Evolutionary conservation across 2,329 filamentous ascomycete species (phyloP).

Genomic region (Calonectria pseudoreteaudii): DNA sequence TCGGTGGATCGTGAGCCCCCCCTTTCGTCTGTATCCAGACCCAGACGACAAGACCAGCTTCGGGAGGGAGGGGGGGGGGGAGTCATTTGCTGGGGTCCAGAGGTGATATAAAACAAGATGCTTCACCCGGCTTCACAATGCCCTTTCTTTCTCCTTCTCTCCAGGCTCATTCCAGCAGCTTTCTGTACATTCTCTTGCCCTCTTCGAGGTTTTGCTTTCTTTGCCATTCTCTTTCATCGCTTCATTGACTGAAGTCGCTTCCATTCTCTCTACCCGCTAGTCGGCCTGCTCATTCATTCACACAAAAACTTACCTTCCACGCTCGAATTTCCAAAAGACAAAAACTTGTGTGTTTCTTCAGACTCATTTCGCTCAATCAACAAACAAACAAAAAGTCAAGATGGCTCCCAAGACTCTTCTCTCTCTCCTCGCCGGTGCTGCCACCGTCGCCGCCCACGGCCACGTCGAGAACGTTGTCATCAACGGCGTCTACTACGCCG

Average conservation of each 20-base stretch:
- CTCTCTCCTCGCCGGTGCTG: slow-evolving; percentile 42
- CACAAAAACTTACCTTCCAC: neutral
- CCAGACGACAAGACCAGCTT: neutral
- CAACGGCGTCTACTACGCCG: slow-evolving; percentile 39
- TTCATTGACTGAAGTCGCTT: slow-evolving; percentile 49
- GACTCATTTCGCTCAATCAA: slow-evolving; percentile 3
- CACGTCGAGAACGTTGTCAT: slow-evolving; percentile 43
- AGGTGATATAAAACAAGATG: slow-evolving; percentile 31
- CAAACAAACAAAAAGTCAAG: slow-evolving; percentile 28
- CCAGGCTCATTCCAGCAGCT: slow-evolving; percentile 43
- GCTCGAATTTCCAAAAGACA: neutral
- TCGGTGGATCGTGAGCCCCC: slow-evolving; percentile 21
- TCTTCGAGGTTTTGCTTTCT: slow-evolving; percentile 36
- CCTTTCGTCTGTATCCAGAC: slow-evolving; percentile 6
- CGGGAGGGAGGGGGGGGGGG: neutral
- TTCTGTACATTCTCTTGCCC: slow-evolving; percentile 42
- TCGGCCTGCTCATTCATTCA: slow-evolving; percentile 34
- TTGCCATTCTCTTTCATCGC: slow-evolving; percentile 39
- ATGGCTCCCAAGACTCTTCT: slow-evolving; percentile 46
- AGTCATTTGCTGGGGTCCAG: neutral
- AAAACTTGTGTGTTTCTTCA: slow-evolving; percentile 25
- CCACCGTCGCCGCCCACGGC: slow-evolving; percentile 44
- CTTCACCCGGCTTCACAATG: neutral
- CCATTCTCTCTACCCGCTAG: slow-evolving; percentile 40
- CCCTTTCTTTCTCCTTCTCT: slow-evolving; percentile 10